Evolutionary conservation across 805 yeast genomes (phyloP), one percentile per base, ranked within the genome.

Genomic region (Wickerhamomyces silvicola): DNA sequence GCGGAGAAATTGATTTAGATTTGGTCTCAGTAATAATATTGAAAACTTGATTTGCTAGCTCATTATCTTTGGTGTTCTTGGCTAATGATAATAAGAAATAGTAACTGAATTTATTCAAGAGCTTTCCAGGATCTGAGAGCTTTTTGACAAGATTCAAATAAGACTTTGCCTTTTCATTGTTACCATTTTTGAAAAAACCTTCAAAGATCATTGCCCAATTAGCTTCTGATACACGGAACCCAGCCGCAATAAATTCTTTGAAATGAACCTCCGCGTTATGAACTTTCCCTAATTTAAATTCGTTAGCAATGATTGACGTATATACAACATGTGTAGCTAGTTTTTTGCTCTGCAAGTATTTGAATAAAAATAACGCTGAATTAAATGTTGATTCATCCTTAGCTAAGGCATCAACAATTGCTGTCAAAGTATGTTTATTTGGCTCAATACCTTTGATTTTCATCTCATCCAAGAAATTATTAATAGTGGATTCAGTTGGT

Each of bases 341-440:
- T 29, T 55, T 59, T 32, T 43, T 43, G 4, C 27, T 37, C 44
- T 58, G 54, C 57, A 73, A 59, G 31, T 54, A 49, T 11, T 66
- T 59, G 46, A 68, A 72, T 18, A 80, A 43, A 2, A 46, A 42
- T 27, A 79, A 59, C 1, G 82, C 83, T n/a, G 74, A 66, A 10
- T 56, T 61, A 9, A 68, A 46, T 33, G 75, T 66, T 23, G 59
- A 36, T n/a, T 67, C 63, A 31, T 66, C 63, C 43, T 64, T 64
- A 36, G 68, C 59, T 37, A 80, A 61, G 10, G 76, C 76, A 32
- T 67, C 70, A 36, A 80, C 59, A 22, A 81, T 57, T 9, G 75
- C 57, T 7, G 78, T 63, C 35, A 66, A 52, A 18, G 81, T 70
- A 33, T 58, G 61, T 21, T 60, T 57, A 45, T 69, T 76, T 35